phyloP scores from a whole-genome alignment of 225 moss, liverwort and hornwort genomes.

The Physcomitrium patens region DNA sequence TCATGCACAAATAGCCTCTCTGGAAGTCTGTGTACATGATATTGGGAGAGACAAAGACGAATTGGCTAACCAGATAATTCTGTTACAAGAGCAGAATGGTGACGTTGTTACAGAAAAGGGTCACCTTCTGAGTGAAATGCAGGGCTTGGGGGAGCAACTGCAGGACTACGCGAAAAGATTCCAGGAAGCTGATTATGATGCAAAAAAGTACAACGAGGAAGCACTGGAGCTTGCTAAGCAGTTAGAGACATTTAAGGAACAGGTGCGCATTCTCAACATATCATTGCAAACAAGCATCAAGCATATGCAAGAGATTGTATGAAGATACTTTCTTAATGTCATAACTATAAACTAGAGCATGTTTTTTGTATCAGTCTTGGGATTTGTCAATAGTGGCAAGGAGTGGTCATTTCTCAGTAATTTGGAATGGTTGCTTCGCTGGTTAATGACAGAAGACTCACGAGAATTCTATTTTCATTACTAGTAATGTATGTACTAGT shows the following conservation, averaged over 20 bases:
- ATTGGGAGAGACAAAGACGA: conserved; percentile 29
- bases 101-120: conserved; percentile 28
- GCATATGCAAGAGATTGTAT: conserved; percentile 41
- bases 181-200: conserved; percentile 32
- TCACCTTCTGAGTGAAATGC: conserved; percentile 31
- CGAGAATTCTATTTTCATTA: not conserved
- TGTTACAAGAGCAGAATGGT: conserved; percentile 29
- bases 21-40: conserved; percentile 25
- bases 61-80: conserved; percentile 18
- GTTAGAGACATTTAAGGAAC: conserved; percentile 49
- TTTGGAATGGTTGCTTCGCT: conserved; percentile 10
- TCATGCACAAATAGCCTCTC: conserved; percentile 17
- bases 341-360: conserved; percentile 26
- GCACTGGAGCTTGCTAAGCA: conserved; percentile 43
- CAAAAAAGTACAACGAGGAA: conserved; percentile 37
- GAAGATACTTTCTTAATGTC: conserved; percentile 35
- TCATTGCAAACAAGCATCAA: conserved; percentile 42
- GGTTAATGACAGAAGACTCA: conserved; percentile 13
- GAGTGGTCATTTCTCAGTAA: conserved; percentile 9
- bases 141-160: conserved; percentile 32
- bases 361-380: conserved; percentile 16
- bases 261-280: conserved; percentile 53
- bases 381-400: not conserved
- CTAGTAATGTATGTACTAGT: not conserved
- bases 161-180: conserved; percentile 30